Evolutionary conservation across 768 basidiomycete genomes (phyloP), one percentile per base, ranked within the genome.

Genomic region (Suillus alpinus): DNA sequence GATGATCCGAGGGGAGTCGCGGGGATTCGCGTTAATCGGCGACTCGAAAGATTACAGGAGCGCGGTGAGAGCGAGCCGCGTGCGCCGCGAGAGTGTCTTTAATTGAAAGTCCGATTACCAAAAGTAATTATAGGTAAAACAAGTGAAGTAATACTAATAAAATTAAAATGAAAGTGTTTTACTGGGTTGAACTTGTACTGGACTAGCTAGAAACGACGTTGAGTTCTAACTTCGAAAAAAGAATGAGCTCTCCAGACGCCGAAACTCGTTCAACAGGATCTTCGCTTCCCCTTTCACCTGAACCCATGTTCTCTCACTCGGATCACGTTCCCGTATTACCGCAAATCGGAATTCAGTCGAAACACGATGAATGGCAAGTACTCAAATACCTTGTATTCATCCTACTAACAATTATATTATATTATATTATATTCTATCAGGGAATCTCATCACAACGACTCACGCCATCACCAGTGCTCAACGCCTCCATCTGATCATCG

Each of bases 401-500:
- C 56, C 44, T 23, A 26, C 23, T 26, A 47, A 46, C 23, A 14
- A 46, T 46, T 46, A 26, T 26, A 26, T 26, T 26, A 26, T 26
- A 26, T 26, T 26, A 26, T 26, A 46, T 32, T 32, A 16, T 47
- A 53, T 62, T 67, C 61, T 68, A 26, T 47, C 57, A 71, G 69
- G 71, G 67, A 73, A 71, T 65, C 62, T 66, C 66, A 60, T 52
- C 68, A 63, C 69, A 65, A 63, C 65, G 69, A 66, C 57, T 58
- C 71, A 57, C 67, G 65, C 59, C 63, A 63, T 59, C 67, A 58
- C 18, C 46, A 47, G 14, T 47, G 46, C 46, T 65, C 65, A 64
- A 62, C 63, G 64, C 60, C 62, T 62, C 60, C 60, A 64, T 60
- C 69, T 69, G 71, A 74, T 75, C 72, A 75, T 63, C 67, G 72